Percentiles rank a stretch among this genome's conserved stretches.
phyloP scores from a whole-genome alignment of 352 stramenopile genomes.

The Phytophthora lateralis region DNA sequence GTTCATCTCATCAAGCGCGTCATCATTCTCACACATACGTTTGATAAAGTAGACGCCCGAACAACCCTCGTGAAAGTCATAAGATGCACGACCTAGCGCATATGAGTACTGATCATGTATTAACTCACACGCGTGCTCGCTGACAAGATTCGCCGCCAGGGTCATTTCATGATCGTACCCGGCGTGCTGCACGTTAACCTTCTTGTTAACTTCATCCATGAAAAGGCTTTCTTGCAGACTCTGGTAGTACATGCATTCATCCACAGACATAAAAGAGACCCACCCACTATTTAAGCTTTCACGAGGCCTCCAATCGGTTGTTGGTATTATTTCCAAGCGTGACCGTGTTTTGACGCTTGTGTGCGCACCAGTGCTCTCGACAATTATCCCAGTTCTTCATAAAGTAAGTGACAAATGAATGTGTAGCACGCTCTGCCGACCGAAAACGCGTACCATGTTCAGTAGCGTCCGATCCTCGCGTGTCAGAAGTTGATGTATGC shows the following conservation, averaged over 20 bases:
- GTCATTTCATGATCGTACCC: constrained; percentile 1
- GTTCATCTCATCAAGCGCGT: background rate
- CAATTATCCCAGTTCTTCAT: background rate
- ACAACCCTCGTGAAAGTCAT: background rate
- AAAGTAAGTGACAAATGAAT: background rate
- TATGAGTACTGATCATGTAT: background rate
- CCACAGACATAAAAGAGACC: background rate
- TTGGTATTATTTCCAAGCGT: constrained; percentile 2
- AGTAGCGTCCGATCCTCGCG: background rate
- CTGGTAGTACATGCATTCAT: constrained; percentile 3
- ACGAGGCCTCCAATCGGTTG: background rate
- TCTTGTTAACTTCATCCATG: too few relatives aligned
- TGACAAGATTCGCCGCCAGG: background rate
- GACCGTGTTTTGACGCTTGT: constrained; percentile 1
- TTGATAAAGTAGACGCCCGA: background rate
- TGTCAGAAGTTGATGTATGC: background rate
- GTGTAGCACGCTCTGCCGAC: background rate
- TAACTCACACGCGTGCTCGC: background rate
- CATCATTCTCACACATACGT: background rate
- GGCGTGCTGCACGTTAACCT: background rate
- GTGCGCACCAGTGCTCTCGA: background rate
- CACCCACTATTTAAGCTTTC: constrained; percentile 1
- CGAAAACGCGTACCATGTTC: background rate
- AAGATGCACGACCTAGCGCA: background rate
- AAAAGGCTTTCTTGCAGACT: background rate